phyloP scores from a whole-genome alignment of 495 filamentous ascomycete species.

The Poronia punctata region DNA sequence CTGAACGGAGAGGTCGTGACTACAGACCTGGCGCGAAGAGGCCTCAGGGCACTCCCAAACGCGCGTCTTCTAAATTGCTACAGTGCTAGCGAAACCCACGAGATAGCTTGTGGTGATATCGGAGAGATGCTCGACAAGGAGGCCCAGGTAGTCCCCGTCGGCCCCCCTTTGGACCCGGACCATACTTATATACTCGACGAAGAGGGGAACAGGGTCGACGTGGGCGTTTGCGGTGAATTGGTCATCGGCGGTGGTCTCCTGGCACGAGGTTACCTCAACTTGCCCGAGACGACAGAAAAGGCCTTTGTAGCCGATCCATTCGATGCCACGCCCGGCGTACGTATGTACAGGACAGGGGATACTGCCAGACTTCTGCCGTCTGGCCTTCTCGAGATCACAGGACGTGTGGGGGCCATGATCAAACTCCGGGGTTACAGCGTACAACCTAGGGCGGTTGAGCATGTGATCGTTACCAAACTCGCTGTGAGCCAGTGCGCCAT shows the following conservation, averaged over 20 bases:
- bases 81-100: constrained; percentile 65
- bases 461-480: constrained; percentile 51
- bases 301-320: constrained; percentile 53
- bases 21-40: constrained; percentile 55
- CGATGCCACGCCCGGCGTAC: constrained; percentile 28
- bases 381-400: constrained; percentile 63
- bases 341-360: constrained; percentile 68
- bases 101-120: constrained; percentile 66
- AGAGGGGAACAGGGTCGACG: constrained; percentile 40
- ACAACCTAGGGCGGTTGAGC: constrained; percentile 59
- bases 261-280: constrained; percentile 65
- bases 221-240: constrained; percentile 51
- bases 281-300: constrained; percentile 57
- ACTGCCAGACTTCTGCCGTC: constrained; percentile 54
- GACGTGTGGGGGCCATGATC: constrained; percentile 62
- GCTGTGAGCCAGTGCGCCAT: constrained; percentile 56
- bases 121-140: constrained; percentile 48
- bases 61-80: constrained; percentile 63
- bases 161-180: constrained; percentile 50
- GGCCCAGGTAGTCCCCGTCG: constrained; percentile 50
- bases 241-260: constrained; percentile 62
- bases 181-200: constrained; percentile 57
- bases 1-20: constrained; percentile 67
- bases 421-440: constrained; percentile 62
- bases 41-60: constrained; percentile 53